Conservation (phyloP, 371 early-diverging fungal genomes). For the Capillidium heterosporum region DNA sequence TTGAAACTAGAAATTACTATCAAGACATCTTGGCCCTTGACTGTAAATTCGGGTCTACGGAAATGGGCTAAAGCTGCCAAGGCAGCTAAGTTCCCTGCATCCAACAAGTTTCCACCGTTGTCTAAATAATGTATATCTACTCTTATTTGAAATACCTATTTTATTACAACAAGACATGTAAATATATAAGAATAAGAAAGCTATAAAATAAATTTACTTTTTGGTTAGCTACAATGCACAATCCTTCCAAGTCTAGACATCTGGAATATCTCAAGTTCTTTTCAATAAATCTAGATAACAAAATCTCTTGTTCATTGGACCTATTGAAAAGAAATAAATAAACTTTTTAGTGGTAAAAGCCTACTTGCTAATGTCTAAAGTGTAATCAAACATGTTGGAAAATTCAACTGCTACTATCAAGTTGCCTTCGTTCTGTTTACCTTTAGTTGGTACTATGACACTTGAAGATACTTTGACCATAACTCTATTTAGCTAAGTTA, state of each 20-base stretch:
- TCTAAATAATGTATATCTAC: constrained; percentile 82
- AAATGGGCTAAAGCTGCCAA: constrained; percentile 81
- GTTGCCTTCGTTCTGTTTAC: constrained; percentile 71
- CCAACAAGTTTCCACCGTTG: constrained; percentile 82
- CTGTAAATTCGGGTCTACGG: constrained; percentile 81
- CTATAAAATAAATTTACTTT: constrained; percentile 25
- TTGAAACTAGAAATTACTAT: constrained; percentile 28
- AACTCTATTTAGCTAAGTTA: constrained; percentile 26
- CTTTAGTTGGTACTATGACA: constrained; percentile 62
- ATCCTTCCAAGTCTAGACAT: constrained; percentile 86
- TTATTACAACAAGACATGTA: neutral
- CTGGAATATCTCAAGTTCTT: constrained; percentile 64
- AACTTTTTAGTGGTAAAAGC: neutral
- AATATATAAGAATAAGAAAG: neutral
- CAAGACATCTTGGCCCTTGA: constrained; percentile 74
- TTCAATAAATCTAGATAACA: constrained; percentile 70
- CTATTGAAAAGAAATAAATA: constrained; percentile 12
- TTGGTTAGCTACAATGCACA: constrained; percentile 91
- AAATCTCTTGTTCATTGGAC: constrained; percentile 59
- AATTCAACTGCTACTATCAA: constrained; percentile 66
- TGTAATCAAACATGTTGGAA: constrained; percentile 66
- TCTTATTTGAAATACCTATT: constrained; percentile 76
- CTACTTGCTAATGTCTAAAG: constrained; percentile 45
- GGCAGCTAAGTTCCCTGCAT: constrained; percentile 80
- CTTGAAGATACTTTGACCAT: constrained; percentile 69